Evolutionary conservation across 1,139 yeast genomes (phyloP).

Genomic region (Yamadazyma triangularis): DNA sequence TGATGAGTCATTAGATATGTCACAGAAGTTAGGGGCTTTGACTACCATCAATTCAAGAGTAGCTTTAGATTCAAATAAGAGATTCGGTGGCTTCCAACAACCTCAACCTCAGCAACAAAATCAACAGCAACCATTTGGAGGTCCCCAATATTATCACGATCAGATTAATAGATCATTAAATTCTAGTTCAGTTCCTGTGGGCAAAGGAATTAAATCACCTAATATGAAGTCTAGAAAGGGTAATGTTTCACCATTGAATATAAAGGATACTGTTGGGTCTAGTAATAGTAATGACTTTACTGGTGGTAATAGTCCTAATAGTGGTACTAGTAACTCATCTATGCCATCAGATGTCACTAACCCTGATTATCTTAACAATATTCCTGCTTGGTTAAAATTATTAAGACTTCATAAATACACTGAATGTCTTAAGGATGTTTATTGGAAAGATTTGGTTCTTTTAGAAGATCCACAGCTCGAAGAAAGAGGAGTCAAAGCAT

Average conservation of each 20-base stretch:
- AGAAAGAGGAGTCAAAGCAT: slow-evolving; percentile 79
- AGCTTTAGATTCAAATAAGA: slow-evolving; percentile 53
- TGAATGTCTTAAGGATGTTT: slow-evolving; percentile 66
- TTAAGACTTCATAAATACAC: slow-evolving; percentile 92
- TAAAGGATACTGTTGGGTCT: slow-evolving; percentile 3
- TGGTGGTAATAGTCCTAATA: slow-evolving; percentile 2
- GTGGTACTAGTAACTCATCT: slow-evolving; percentile 24
- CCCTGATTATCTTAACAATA: slow-evolving; percentile 61
- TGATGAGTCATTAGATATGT: slow-evolving; percentile 32
- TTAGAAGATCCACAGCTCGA: slow-evolving; percentile 68
- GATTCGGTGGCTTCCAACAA: slow-evolving; percentile 11
- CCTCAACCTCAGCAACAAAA: slow-evolving; percentile 7
- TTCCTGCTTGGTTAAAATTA: slow-evolving; percentile 90
- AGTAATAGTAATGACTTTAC: slow-evolving; percentile 1
- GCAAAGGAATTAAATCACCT: slow-evolving; percentile 13
- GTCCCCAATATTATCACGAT: slow-evolving; percentile 20
- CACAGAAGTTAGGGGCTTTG: slow-evolving; percentile 56
- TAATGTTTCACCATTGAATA: not conserved
- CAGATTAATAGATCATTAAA: slow-evolving; percentile 32
- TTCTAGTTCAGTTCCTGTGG: slow-evolving; percentile 36
- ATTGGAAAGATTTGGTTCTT: slow-evolving; percentile 77
- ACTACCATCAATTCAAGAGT: slow-evolving; percentile 60
- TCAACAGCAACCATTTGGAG: too few species aligned
- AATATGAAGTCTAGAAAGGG: slow-evolving; percentile 6
- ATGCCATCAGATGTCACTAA: slow-evolving; percentile 67